Evolutionary conservation across 148 eudicot species (phyloP).

Genomic region (Heliosperma pusillum): DNA sequence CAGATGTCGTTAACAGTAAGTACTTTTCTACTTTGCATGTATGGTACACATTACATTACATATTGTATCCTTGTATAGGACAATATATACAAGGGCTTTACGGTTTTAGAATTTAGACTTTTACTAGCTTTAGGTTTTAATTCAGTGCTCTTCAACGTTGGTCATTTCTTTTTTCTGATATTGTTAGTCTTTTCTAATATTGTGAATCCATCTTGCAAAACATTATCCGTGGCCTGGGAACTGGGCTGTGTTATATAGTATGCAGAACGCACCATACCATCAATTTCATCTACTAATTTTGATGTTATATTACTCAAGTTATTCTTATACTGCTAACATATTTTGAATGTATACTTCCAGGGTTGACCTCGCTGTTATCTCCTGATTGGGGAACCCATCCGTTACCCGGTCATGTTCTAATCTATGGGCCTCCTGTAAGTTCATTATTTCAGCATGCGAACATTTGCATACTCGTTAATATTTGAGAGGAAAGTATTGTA

Average conservation of each 20-base stretch:
- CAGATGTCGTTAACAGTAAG: constrained; percentile 84
- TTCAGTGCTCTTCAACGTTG: background rate
- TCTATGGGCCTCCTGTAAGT: constrained; percentile 95
- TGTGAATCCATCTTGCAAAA: constrained; percentile 9
- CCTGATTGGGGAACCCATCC: constrained; percentile 65
- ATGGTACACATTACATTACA: background rate
- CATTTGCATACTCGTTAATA: background rate
- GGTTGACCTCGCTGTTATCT: constrained; percentile 64
- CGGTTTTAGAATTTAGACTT: constrained; percentile 4
- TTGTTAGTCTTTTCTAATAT: background rate
- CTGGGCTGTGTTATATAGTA: background rate
- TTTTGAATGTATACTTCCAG: constrained; percentile 40
- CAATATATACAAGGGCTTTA: background rate
- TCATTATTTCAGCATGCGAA: constrained; percentile 20
- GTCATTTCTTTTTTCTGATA: background rate
- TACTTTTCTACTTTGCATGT: constrained; percentile 34
- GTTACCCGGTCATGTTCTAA: constrained; percentile 85
- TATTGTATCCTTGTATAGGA: background rate
- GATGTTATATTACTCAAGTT: background rate
- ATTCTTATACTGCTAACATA: constrained; percentile 1
- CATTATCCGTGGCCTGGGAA: background rate
- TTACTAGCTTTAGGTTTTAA: background rate
- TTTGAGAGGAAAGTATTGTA: background rate
- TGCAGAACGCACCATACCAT: background rate
- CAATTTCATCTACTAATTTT: constrained; percentile 5